A percentile compares a stretch with the other conserved stretches of the same genome.
Evolutionary conservation across 1,284 basidiomycete species (phyloP).

Genomic region (Trichosporon coremiiforme): DNA sequence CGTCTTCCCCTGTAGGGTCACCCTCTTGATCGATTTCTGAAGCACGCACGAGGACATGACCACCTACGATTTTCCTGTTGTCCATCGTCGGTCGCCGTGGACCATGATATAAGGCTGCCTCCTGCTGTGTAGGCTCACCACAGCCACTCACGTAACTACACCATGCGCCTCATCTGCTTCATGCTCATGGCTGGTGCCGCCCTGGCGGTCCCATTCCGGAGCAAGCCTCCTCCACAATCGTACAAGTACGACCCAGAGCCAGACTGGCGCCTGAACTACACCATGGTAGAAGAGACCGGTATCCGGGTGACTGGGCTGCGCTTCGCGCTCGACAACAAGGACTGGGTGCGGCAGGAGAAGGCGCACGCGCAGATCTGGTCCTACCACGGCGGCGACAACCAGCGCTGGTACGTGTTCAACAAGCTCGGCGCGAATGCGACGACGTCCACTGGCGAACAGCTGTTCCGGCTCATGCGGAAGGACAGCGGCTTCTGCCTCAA

Average conservation of each 20-base stretch:
- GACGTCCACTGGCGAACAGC: neutral
- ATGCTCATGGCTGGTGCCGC: neutral
- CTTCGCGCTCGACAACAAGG: neutral
- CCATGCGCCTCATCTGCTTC: neutral
- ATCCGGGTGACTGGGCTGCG: neutral
- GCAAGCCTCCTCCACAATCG: too few species aligned
- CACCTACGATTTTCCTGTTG: too few species aligned
- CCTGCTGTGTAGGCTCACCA: too few species aligned
- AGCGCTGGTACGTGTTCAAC: neutral
- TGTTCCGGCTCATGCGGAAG: neutral
- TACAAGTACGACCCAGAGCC: too few species aligned
- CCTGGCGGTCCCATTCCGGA: neutral
- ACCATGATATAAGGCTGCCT: too few species aligned
- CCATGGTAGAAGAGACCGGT: neutral
- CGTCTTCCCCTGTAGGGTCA: neutral
- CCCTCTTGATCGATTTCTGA: neutral
- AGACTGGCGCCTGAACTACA: neutral
- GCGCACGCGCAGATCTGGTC: neutral
- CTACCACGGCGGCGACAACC: neutral
- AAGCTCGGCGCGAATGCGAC: neutral
- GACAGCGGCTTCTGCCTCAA: neutral
- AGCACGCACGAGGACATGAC: too few species aligned
- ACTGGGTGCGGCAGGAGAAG: neutral
- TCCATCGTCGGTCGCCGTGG: neutral
- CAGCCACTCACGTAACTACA: too few species aligned